These are phyloP conservation scores for Vanrija sp. DNA, from an alignment of 1,284 basidiomycete species.

Conservation along the genomic window DNA sequence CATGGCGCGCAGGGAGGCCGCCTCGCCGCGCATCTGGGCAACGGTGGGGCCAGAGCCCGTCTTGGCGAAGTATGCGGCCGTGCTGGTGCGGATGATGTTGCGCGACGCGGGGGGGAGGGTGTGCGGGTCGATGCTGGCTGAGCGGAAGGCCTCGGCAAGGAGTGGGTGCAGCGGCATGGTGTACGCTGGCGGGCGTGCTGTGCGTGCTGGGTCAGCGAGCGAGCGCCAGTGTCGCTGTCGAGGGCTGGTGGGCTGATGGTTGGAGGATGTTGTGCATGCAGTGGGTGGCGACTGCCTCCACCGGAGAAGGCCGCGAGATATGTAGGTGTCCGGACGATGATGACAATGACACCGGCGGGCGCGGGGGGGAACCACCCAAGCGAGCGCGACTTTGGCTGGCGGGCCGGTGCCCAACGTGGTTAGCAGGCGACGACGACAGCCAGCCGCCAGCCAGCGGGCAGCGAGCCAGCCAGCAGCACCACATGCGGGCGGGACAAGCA, in stretches of 20 bases:
- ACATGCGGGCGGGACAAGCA: not conserved
- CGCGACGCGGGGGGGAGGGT: slow-evolving; percentile 7
- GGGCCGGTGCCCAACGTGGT: too few species aligned
- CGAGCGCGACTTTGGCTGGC: too few species aligned
- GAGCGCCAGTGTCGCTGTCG: too few species aligned
- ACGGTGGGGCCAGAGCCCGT: slow-evolving; percentile 16
- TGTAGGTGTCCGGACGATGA: not conserved
- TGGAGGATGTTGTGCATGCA: too few species aligned
- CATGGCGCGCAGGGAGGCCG: slow-evolving; percentile 66
- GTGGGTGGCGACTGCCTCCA: too few species aligned
- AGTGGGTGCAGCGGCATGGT: slow-evolving; percentile 12
- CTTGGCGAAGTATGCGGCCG: slow-evolving; percentile 27
- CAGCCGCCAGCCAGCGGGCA: not conserved
- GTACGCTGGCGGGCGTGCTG: slow-evolving; percentile 1
- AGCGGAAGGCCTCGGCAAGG: slow-evolving; percentile 16
- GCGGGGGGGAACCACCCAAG: too few species aligned
- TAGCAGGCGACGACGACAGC: too few species aligned
- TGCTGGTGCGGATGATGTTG: slow-evolving; percentile 6
- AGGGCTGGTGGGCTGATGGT: too few species aligned
- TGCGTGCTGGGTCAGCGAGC: too few species aligned
- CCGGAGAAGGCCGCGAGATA: too few species aligned
- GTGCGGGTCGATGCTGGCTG: slow-evolving; percentile 17
- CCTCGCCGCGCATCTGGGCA: slow-evolving; percentile 64
- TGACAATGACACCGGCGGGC: too few species aligned
- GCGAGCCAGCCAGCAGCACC: slow-evolving; percentile 6